Conservation (phyloP, 495 filamentous ascomycete genomes). For the Aspergillus baeticus region DNA sequence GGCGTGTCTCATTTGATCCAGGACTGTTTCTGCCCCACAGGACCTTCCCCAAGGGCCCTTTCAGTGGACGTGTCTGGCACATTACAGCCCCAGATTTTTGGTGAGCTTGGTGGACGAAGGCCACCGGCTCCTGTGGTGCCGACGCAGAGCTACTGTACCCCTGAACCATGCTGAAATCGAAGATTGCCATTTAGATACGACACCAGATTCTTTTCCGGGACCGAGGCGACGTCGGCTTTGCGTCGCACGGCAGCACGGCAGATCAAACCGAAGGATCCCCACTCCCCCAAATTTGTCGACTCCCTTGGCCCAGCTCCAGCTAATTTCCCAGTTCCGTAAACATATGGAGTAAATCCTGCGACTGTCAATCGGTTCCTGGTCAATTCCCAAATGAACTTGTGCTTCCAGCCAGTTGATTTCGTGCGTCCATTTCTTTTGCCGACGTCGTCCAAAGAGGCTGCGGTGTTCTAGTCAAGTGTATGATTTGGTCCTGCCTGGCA, state of each 20-base stretch:
- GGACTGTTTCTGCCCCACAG: constrained; percentile 10
- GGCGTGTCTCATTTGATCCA: neutral
- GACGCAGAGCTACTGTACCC: constrained; percentile 19
- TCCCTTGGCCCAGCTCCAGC: constrained; percentile 4
- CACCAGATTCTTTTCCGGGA: constrained; percentile 7
- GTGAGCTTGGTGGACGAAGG: neutral
- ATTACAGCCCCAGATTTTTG: constrained; percentile 6
- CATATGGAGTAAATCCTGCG: constrained; percentile 3
- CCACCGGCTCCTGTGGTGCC: neutral
- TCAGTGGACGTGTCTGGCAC: constrained; percentile 13
- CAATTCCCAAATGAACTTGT: neutral
- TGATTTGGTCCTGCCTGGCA: constrained; percentile 4
- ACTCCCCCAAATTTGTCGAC: neutral
- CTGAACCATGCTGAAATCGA: constrained; percentile 17
- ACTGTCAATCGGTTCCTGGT: neutral
- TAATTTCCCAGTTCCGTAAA: constrained; percentile 15
- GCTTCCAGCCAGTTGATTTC: constrained; percentile 1
- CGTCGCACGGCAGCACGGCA: constrained; percentile 20
- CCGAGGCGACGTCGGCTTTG: constrained; percentile 24
- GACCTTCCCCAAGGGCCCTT: neutral
- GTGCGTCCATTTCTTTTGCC: neutral
- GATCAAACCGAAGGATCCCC: constrained; percentile 20
- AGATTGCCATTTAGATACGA: constrained; percentile 5
- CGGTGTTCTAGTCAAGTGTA: constrained; percentile 2
- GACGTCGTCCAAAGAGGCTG: neutral